Evolutionary conservation across 495 filamentous ascomycete genomes (phyloP), one percentile per base, ranked within the genome.

Genomic region (Neurospora tetrasperma): DNA sequence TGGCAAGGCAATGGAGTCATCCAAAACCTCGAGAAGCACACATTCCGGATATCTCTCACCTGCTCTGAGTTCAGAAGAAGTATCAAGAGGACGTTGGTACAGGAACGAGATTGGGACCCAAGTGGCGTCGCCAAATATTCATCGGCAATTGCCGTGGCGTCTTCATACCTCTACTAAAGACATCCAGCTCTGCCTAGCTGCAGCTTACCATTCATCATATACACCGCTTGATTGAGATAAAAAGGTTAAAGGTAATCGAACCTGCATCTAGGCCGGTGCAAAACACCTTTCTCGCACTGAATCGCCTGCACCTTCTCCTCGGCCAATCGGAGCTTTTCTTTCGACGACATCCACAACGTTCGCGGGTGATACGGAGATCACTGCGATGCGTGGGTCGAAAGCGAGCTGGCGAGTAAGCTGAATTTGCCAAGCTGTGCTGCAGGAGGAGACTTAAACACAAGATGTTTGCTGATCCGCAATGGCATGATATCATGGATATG

Each of bases 1-100:
- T 43, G 91, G 92, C 75, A 86, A 91, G 31, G 87, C 87, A 78
- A 76, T 89, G 86, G 89, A 91, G 74, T 11, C 20, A 14, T 59
- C 48, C 20, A 12, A 62, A 31, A 62, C 54, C 27, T 7, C 23
- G 12, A 35, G 11, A 2, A 35, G 5, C 54, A 31, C 27, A 62
- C 54, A 35, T 62, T 35, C 23, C 54, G 54, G 23, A 35, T 12
- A 31, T 5, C 7, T 62, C 23, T 62, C 27, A 31, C 54, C 54
- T 16, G 23, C 27, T 35, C 23, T 62, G 14, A 62, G 23, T 9
- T 62, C 54, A 11, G 48, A 27, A 14, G 48, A 11, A 27, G 3
- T 27, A 54, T 1, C 0, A 54, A 12, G 23, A 31, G 54, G 11
- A 31, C 14, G 23, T 62, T 62, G 54, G 16, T 62, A 31, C 27